Percentiles rank a stretch among this genome's conserved stretches.
phyloP scores from a whole-genome alignment of 805 yeast genomes.

The Middelhovenomyces tepae region DNA sequence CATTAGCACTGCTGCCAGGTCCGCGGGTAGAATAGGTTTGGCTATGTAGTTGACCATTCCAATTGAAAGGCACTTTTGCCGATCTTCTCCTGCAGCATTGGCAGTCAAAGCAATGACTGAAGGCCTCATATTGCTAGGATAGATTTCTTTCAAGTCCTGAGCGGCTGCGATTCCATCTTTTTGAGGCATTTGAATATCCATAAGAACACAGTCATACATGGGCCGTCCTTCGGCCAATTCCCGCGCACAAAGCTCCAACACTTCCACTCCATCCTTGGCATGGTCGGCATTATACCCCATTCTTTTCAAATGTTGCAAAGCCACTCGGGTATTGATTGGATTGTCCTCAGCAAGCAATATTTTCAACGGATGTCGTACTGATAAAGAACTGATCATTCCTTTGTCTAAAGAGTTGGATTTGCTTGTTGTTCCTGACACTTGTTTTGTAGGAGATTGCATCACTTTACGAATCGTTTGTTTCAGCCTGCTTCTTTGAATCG shows the following conservation, averaged over 20 bases:
- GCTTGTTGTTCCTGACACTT: conserved; percentile 13
- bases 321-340: conserved; percentile 41
- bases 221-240: conserved; percentile 25
- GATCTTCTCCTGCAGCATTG: conserved; percentile 47
- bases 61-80: conserved; percentile 36
- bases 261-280: conserved; percentile 44
- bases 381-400: conserved; percentile 17
- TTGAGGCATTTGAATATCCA: conserved; percentile 51
- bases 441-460: conserved; percentile 10
- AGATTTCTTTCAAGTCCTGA: conserved; percentile 29
- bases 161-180: conserved; percentile 47
- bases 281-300: conserved; percentile 45
- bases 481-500: conserved; percentile 17
- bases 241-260: conserved; percentile 28
- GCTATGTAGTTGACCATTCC: conserved; percentile 48
- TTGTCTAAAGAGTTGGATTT: conserved; percentile 17
- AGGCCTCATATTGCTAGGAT: conserved; percentile 29
- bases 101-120: conserved; percentile 41
- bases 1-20: conserved; percentile 32
- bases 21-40: conserved; percentile 44
- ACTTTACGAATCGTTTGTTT: conserved; percentile 17
- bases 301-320: conserved; percentile 39
- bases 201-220: conserved; percentile 42
- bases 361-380: conserved; percentile 32
- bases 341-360: conserved; percentile 49